These are phyloP conservation scores for Fusarium sp. DNA, from an alignment of 2,329 filamentous ascomycete genomes.

Conservation along the genomic window DNA sequence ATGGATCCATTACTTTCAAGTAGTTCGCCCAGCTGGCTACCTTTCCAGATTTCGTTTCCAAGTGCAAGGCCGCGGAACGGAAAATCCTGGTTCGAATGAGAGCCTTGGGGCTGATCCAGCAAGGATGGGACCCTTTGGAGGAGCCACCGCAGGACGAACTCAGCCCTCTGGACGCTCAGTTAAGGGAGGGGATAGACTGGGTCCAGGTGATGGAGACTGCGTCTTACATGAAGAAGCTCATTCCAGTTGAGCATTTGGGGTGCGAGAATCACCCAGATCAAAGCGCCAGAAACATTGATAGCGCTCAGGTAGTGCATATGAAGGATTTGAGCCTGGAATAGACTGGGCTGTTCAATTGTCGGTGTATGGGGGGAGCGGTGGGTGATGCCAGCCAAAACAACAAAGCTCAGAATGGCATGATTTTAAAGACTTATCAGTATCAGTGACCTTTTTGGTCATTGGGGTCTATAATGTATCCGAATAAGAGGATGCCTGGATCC, in stretches of 20 bases:
- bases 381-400: constrained; percentile 1
- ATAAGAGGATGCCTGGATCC: neutral
- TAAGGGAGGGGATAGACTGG: neutral
- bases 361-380: constrained; percentile 25
- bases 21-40: too few relatives aligned
- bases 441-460: neutral
- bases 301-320: constrained; percentile 6
- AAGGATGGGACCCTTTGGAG: neutral
- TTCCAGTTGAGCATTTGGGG: neutral
- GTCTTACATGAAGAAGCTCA: too few relatives aligned
- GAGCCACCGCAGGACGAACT: neutral
- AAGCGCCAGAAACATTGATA: constrained; percentile 7
- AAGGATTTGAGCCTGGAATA: constrained; percentile 5
- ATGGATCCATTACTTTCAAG: too few relatives aligned
- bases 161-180: neutral
- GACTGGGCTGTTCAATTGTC: constrained; percentile 14
- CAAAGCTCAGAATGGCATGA: constrained; percentile 3
- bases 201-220: too few relatives aligned
- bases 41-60: too few relatives aligned
- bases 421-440: neutral
- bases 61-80: too few relatives aligned
- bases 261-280: constrained; percentile 10
- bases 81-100: too few relatives aligned
- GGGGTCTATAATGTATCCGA: neutral
- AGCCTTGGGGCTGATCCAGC: too few relatives aligned